These are phyloP conservation scores for Jaminaea rosea DNA, from an alignment of 1,284 basidiomycete genomes.

Conservation along the genomic window DNA sequence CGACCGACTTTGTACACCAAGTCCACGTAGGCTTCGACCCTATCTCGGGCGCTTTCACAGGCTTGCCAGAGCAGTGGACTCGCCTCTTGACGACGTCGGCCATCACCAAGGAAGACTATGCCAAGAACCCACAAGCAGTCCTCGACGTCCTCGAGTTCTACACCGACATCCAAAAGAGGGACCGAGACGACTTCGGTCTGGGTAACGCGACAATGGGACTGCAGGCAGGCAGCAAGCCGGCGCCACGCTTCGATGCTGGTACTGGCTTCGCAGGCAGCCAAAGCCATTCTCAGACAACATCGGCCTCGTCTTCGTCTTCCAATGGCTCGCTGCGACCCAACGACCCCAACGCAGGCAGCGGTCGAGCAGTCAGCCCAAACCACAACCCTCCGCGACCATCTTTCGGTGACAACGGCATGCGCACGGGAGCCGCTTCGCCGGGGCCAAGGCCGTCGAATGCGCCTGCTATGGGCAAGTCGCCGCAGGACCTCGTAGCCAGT, in stretches of 20 bases:
- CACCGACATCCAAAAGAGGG: constrained; percentile 91
- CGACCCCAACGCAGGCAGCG: not conserved
- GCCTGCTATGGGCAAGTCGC: too few relatives aligned
- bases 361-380: too few relatives aligned
- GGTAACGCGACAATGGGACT: constrained; percentile 43
- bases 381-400: not conserved
- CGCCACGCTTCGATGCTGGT: constrained; percentile 24
- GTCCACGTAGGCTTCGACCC: constrained; percentile 97
- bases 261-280: constrained; percentile 21
- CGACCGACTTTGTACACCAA: constrained; percentile 95
- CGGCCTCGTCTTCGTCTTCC: not conserved
- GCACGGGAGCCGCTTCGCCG: not conserved
- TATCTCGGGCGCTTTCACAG: constrained; percentile 83
- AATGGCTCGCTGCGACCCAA: not conserved
- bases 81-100: constrained; percentile 89
- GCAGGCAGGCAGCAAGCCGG: constrained; percentile 31
- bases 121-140: constrained; percentile 91
- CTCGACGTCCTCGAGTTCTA: constrained; percentile 97
- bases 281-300: not conserved
- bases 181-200: constrained; percentile 61
- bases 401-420: not conserved
- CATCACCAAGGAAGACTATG: constrained; percentile 95
- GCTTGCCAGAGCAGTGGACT: constrained; percentile 93
- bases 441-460: constrained; percentile 8
- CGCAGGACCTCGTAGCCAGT: constrained; percentile 25